Evolutionary conservation across 768 basidiomycete genomes (phyloP).

Genomic region (Lactifluus subvellereus): DNA sequence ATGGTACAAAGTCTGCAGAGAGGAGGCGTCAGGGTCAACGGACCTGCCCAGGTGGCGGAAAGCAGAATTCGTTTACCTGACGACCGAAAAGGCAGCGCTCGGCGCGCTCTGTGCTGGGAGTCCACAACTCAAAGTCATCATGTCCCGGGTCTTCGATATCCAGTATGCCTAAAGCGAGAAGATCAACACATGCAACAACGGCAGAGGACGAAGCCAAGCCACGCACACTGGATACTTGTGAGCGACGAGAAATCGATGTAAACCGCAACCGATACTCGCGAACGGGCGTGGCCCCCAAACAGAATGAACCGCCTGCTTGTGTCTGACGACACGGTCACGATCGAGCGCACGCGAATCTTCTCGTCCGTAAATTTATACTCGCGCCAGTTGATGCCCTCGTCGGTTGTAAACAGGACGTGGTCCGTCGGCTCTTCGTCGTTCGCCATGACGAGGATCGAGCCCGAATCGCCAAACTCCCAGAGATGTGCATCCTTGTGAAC

Average conservation of each 20-base stretch:
- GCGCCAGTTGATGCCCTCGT: constrained; percentile 84
- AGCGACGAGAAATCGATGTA: constrained; percentile 87
- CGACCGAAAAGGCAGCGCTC: constrained; percentile 90
- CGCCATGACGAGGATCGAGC: constrained; percentile 86
- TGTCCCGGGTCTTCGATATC: constrained; percentile 62
- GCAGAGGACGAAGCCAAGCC: neutral
- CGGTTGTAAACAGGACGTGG: constrained; percentile 79
- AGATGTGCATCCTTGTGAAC: constrained; percentile 97
- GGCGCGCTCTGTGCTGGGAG: constrained; percentile 81
- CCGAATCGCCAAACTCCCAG: constrained; percentile 98
- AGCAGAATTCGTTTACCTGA: constrained; percentile 45
- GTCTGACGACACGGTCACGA: constrained; percentile 86
- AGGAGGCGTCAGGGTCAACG: neutral
- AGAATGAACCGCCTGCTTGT: constrained; percentile 89
- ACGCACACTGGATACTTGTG: constrained; percentile 70
- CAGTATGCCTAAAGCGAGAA: constrained; percentile 50
- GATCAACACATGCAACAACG: constrained; percentile 6
- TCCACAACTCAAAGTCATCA: constrained; percentile 98
- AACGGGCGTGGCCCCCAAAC: constrained; percentile 54
- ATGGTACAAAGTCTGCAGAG: constrained; percentile 75
- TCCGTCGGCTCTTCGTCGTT: constrained; percentile 95
- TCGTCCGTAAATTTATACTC: constrained; percentile 81
- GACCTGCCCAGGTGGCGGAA: neutral
- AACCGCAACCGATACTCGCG: constrained; percentile 52
- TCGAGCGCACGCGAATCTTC: constrained; percentile 63